Evolutionary conservation across 2,329 filamentous ascomycete species (phyloP), one percentile per base, ranked within the genome.

Genomic region (Westerdykella sp.): DNA sequence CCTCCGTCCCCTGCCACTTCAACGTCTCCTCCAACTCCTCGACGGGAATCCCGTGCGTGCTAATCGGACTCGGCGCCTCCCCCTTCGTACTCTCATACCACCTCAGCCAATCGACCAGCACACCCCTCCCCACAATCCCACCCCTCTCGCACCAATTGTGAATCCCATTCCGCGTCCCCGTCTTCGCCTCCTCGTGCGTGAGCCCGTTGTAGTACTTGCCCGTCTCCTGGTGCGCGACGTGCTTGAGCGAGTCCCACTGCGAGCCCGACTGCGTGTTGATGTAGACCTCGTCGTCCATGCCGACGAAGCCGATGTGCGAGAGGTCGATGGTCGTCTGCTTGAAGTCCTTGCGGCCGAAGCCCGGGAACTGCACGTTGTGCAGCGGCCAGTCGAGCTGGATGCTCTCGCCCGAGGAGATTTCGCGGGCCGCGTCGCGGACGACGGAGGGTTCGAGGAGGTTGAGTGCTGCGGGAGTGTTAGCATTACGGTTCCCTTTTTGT

Each of bases 301-400:
- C 57, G 18, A 45, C 47, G 44, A 63, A 58, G 0, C 48, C 35
- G 0, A 57, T 43, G 16, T 49, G 47, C 5, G 52, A 71, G 9
- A 73, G 70, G 9, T 68, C 67, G 7, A 78, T 60, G 43, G 79
- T 73, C 42, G 69, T 69, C 49, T 78, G 76, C 25, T 73, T 60
- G 40, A 72, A 73, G 7, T 73, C 70, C 28, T 73, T 70, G 2
- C 78, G 69, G 35, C 72, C 71, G 49, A 79, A 74, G 46, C 75
- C 74, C 1, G 77, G 74, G 49, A 74, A 70, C 44, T 80, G 75
- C 2, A 79, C 62, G 51, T 80, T 79, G 15, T 70, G 73, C 46
- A 80, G 56, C 18, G 76, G 73, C 77, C 77, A 80, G 21, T 71
- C 71, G 32, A 81, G 66, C 9, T 73, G 73, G 18, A 79, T 70